Conservation (phyloP, 352 stramenopile species). For the Phytophthora cactorum region DNA sequence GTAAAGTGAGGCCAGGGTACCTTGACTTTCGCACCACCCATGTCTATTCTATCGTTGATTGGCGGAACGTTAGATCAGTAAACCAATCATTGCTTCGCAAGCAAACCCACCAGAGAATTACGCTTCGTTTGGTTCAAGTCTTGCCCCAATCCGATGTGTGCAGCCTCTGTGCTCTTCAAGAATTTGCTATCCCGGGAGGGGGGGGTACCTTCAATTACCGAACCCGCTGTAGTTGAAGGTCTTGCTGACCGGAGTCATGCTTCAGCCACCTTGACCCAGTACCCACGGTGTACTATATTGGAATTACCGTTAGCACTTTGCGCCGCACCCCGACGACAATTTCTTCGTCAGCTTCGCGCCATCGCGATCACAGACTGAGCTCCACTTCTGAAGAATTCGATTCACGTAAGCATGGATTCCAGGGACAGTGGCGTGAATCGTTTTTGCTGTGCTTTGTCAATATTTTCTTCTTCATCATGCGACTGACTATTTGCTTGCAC, state of each 20-base stretch:
- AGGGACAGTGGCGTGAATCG: not conserved
- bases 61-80: too few relatives aligned
- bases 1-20: too few relatives aligned
- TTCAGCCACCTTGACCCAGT: not conserved
- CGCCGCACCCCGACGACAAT: not conserved
- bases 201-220: too few relatives aligned
- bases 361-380: not conserved
- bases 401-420: not conserved
- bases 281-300: not conserved
- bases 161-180: too few relatives aligned
- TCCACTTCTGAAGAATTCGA: not conserved
- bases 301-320: not conserved
- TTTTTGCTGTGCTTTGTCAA: not conserved
- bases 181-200: too few relatives aligned
- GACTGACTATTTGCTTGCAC: too few relatives aligned
- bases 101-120: too few relatives aligned
- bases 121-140: too few relatives aligned
- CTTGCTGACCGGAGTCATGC: not conserved
- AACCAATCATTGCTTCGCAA: too few relatives aligned
- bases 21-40: too few relatives aligned
- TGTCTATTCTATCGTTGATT: too few relatives aligned
- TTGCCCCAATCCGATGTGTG: too few relatives aligned
- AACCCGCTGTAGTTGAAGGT: not conserved
- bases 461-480: not conserved
- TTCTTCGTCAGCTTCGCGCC: not conserved